Evolutionary conservation across 176 grass and related monocot genomes (phyloP).

Genomic region (Aegilops umbellulata): DNA sequence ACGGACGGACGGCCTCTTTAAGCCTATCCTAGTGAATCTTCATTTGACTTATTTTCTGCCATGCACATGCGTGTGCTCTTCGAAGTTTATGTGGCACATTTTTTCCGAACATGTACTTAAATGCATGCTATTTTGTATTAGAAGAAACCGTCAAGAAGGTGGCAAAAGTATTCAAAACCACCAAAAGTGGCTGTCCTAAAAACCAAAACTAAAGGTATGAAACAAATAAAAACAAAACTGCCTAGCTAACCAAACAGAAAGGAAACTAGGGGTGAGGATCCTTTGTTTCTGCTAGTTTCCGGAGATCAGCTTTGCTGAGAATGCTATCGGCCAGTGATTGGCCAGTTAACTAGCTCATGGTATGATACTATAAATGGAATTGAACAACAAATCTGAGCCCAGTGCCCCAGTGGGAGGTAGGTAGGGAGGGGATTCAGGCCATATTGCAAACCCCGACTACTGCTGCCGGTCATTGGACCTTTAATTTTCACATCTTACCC

Average conservation of each 20-base stretch:
- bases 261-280: neutral
- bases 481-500: neutral
- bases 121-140: neutral
- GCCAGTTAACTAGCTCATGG: neutral
- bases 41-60: too few relatives aligned
- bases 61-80: neutral
- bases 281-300: too few relatives aligned
- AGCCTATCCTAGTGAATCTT: too few relatives aligned
- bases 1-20: too few relatives aligned
- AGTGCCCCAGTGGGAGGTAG: neutral
- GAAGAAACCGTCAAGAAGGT: neutral
- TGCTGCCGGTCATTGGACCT: neutral
- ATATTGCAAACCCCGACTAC: neutral
- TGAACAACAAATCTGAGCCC: conserved; percentile 1
- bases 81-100: neutral
- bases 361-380: neutral
- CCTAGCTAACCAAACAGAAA: neutral
- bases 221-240: neutral
- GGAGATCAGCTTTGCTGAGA: too few relatives aligned
- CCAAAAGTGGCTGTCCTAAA: neutral
- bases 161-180: neutral
- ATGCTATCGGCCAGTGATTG: too few relatives aligned
- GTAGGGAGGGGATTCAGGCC: neutral
- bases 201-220: neutral
- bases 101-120: neutral